Base-by-base conservation (phyloP, 1,139 yeast genomes). In the Eremothecium gossypii region DNA sequence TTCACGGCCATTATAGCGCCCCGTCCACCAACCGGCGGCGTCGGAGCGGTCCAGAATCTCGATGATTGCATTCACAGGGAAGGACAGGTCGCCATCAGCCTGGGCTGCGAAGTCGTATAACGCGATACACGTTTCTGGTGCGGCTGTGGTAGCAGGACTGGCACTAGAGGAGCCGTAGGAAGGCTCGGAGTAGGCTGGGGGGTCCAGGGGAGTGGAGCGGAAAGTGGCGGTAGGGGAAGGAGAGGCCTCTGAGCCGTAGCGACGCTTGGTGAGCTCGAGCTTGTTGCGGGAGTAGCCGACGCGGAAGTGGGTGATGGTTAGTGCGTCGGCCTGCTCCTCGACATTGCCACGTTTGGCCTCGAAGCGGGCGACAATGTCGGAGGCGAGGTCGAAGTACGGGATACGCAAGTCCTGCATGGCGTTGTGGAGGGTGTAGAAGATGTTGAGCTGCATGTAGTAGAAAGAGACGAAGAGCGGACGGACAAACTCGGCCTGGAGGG, bases 21-120 rank as follows among this genome's bases (percentile, higher is more conserved):
- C 98, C 1, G 95, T 85, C 98, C 98, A 91, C 98, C 98, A 91
- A 3, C 95, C 97, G 42, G 79, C 73, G 59, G 87, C 96, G 0
- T 77, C 72, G 1, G 95, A 82, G 55, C 84, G 79, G 58, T 86
- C 85, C 6, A 87, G 74, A 45, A 91, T 71, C 54, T 85, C 87
- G 53, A 91, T 87, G 30, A 78, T 74, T 7, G 91, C 85, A 14
- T 97, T 97, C 0, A 95, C 95, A 31, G 79, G 74, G 67, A 91
- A 83, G 12, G 83, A 67, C 57, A 91, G 72, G 58, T 91, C 98
- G 11, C 97, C 97, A 40, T 76, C 84, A 0, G 96, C 93, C 63
- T 82, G 93, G 0, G 91, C 91, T 8, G 82, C 65, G 61, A 81
- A 83, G 52, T 82, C 91, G 54, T 83, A 83, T 40, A 83, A 60